Percentiles rank a stretch among this genome's conserved stretches.
phyloP scores from a whole-genome alignment of 306 rosid genomes.

The Prinsepia uniflora region DNA sequence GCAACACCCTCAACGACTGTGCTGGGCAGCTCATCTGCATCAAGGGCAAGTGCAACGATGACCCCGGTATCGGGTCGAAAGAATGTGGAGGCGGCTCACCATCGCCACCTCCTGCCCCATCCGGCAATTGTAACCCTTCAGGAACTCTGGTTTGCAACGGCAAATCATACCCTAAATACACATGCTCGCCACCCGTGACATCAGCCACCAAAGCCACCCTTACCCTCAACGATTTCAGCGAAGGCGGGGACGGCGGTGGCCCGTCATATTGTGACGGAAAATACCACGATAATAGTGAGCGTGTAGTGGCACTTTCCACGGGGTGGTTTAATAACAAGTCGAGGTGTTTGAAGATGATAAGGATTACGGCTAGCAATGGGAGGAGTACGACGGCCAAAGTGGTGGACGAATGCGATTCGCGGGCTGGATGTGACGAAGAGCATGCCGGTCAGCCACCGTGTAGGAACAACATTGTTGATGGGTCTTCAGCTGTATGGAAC shows the following conservation, averaged over 20 bases:
- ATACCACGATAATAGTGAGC: constrained; percentile 27
- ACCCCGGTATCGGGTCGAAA: constrained; percentile 33
- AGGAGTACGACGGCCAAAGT: constrained; percentile 37
- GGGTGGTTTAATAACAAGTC: constrained; percentile 45
- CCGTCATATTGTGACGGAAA: constrained; percentile 33
- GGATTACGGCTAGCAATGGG: constrained; percentile 29
- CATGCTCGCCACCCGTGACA: constrained; percentile 32
- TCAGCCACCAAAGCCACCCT: constrained; percentile 38
- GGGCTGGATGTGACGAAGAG: constrained; percentile 37
- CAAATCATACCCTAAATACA: constrained; percentile 17
- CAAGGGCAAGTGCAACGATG: constrained; percentile 38
- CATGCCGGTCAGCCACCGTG: constrained; percentile 51
- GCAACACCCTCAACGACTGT: constrained; percentile 33
- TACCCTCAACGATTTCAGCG: constrained; percentile 41
- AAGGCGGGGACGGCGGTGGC: constrained; percentile 43
- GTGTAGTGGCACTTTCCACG: constrained; percentile 47
- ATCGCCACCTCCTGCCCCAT: not conserved
- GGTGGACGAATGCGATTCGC: constrained; percentile 57
- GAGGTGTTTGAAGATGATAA: constrained; percentile 32
- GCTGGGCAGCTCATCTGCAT: constrained; percentile 41
- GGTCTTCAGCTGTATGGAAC: constrained; percentile 47
- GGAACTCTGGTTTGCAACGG: constrained; percentile 24
- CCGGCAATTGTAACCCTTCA: not conserved
- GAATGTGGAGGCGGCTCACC: constrained; percentile 2
- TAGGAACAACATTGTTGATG: constrained; percentile 43